Conservation (phyloP, 176 grass and related monocot genomes). For the Carex myosuroides region DNA sequence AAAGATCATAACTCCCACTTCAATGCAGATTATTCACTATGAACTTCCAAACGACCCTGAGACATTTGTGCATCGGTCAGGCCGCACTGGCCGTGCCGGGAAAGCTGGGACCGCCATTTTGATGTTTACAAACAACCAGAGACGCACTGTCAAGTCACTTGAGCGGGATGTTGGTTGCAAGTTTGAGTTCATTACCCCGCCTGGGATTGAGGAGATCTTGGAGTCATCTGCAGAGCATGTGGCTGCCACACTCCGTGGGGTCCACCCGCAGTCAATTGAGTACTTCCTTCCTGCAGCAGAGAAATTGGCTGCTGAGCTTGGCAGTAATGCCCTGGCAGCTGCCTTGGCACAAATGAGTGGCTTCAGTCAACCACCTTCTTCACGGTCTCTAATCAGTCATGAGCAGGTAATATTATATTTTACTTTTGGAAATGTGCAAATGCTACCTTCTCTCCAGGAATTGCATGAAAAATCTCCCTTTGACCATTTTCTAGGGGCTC, state of each 20-base stretch:
- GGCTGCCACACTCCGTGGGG: constrained; percentile 68
- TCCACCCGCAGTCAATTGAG: constrained; percentile 63
- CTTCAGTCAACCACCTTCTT: constrained; percentile 89
- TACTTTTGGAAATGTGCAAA: background rate
- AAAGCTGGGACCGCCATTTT: constrained; percentile 88
- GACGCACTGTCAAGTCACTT: constrained; percentile 88
- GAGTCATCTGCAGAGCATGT: constrained; percentile 93
- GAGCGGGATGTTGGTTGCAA: constrained; percentile 83
- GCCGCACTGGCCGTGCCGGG: constrained; percentile 93
- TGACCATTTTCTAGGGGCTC: background rate
- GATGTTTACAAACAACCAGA: constrained; percentile 92
- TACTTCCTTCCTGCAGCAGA: constrained; percentile 72
- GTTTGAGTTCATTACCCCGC: constrained; percentile 81
- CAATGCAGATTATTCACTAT: constrained; percentile 87
- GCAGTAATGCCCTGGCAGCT: constrained; percentile 79
- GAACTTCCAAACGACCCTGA: constrained; percentile 96
- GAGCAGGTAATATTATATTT: constrained; percentile 53
- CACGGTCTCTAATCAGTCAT: constrained; percentile 89
- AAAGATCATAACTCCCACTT: constrained; percentile 11
- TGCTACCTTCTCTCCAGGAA: background rate
- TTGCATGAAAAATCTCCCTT: background rate
- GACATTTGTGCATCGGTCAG: constrained; percentile 98
- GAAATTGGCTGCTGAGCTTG: constrained; percentile 59
- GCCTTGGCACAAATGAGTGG: constrained; percentile 97
- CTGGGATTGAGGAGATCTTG: constrained; percentile 63